Percentiles rank a stretch among this genome's conserved stretches.
Evolutionary conservation across 164 flowering plant species (phyloP).

Genomic region (Tinospora cordifolia): DNA sequence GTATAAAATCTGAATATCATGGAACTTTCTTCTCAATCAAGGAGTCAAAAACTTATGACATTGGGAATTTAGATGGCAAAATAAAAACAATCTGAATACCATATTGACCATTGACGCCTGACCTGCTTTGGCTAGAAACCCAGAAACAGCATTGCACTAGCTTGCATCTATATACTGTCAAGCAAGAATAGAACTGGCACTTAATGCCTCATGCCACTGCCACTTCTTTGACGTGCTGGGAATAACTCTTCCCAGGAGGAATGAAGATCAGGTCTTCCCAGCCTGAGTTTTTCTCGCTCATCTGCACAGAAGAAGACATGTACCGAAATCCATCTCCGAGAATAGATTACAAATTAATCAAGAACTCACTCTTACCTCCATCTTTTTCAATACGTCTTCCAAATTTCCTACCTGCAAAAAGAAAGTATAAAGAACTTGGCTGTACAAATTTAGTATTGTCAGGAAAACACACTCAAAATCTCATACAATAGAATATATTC

Average conservation of each 20-base stretch:
- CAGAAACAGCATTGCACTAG: constrained; percentile 6
- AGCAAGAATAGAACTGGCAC: not conserved
- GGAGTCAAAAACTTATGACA: not conserved
- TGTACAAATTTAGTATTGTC: not conserved
- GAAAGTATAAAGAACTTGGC: not conserved
- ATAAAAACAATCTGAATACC: not conserved
- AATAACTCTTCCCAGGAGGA: constrained; percentile 90
- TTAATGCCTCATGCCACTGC: constrained; percentile 36
- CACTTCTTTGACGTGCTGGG: constrained; percentile 71
- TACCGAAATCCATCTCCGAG: not conserved
- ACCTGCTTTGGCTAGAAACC: constrained; percentile 22
- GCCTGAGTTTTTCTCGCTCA: constrained; percentile 68
- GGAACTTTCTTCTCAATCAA: constrained; percentile 5
- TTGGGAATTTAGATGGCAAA: not conserved
- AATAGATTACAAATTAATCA: not conserved
- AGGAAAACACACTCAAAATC: not conserved
- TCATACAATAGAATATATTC: not conserved
- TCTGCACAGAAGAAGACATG: constrained; percentile 33
- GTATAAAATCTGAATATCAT: constrained; percentile 11
- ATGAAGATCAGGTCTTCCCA: constrained; percentile 95
- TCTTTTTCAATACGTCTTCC: constrained; percentile 87
- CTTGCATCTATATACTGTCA: constrained; percentile 9
- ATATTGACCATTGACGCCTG: constrained; percentile 10
- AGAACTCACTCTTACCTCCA: constrained; percentile 61
- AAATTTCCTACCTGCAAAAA: constrained; percentile 73